Conservation (phyloP, 805 yeast genomes). For the Starmerella vaccinii region DNA sequence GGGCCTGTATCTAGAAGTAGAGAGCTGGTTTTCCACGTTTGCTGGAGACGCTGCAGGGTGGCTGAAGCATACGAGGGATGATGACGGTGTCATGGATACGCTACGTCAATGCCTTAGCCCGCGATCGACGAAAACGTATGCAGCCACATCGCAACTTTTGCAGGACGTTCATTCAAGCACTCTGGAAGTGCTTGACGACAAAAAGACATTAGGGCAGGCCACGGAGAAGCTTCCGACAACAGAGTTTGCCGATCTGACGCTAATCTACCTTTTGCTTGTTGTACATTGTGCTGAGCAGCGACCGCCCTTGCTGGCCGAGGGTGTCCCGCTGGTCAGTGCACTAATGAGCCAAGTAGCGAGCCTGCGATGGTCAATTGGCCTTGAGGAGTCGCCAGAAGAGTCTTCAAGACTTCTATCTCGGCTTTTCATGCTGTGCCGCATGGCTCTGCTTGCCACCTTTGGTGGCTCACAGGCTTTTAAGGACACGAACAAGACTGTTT, state of each 20-base stretch:
- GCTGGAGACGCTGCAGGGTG: conserved; percentile 3
- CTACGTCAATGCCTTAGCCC: neutral
- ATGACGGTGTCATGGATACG: neutral
- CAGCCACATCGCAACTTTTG: neutral
- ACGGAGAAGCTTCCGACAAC: neutral
- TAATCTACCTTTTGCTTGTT: conserved; percentile 10
- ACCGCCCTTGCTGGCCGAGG: conserved; percentile 7
- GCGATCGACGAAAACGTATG: neutral
- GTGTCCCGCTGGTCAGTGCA: conserved; percentile 7
- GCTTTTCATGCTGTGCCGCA: conserved; percentile 13
- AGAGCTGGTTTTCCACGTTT: conserved; percentile 16
- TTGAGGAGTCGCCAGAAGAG: conserved; percentile 6
- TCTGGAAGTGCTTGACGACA: neutral
- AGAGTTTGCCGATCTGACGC: conserved; percentile 8
- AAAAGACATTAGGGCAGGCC: neutral
- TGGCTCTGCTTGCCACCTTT: conserved; percentile 38
- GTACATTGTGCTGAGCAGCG: neutral
- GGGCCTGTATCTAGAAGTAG: conserved; percentile 18
- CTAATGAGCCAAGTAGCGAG: conserved; percentile 16
- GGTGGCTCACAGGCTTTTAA: conserved; percentile 43
- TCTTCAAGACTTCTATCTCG: conserved; percentile 1
- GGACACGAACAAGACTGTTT: conserved; percentile 40
- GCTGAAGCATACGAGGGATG: neutral
- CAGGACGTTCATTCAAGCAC: neutral
- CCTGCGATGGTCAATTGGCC: conserved; percentile 19